phyloP scores from a whole-genome alignment of 2,329 filamentous ascomycete species.

The Talaromyces amestolkiae region DNA sequence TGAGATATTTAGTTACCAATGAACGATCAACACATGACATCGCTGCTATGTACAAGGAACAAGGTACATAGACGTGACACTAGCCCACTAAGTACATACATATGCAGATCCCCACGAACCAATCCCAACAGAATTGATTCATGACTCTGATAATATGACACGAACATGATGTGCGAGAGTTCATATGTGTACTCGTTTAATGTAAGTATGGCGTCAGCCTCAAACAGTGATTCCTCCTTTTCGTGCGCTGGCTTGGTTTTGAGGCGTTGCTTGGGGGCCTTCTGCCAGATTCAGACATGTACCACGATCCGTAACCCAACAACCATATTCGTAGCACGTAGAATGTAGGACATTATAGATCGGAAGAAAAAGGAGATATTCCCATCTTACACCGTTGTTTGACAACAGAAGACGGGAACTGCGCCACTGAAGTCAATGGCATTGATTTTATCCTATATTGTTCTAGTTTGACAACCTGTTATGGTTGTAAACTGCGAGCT shows the following conservation, averaged over 20 bases:
- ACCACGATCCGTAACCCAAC: not conserved
- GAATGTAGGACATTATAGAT: not conserved
- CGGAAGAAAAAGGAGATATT: not conserved
- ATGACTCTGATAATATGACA: not conserved
- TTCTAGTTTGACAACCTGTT: not conserved
- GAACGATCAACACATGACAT: slow-evolving; percentile 10
- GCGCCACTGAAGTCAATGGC: slow-evolving; percentile 3
- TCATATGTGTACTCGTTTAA: not conserved
- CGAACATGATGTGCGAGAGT: not conserved
- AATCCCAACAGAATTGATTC: not conserved
- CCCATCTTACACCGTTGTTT: not conserved
- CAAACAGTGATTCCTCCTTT: not conserved
- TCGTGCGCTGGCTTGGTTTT: not conserved
- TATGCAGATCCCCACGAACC: not conserved
- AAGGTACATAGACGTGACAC: not conserved
- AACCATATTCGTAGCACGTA: not conserved
- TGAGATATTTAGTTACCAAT: not conserved
- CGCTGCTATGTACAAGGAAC: not conserved
- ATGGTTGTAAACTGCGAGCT: not conserved
- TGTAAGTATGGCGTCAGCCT: slow-evolving; percentile 9
- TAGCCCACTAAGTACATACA: not conserved
- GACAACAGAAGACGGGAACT: not conserved
- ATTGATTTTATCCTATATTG: not conserved
- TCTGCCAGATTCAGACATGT: not conserved
- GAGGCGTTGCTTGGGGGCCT: not conserved